Conservation (phyloP, 306 rosid genomes). For the Ochetophila trinervis region DNA sequence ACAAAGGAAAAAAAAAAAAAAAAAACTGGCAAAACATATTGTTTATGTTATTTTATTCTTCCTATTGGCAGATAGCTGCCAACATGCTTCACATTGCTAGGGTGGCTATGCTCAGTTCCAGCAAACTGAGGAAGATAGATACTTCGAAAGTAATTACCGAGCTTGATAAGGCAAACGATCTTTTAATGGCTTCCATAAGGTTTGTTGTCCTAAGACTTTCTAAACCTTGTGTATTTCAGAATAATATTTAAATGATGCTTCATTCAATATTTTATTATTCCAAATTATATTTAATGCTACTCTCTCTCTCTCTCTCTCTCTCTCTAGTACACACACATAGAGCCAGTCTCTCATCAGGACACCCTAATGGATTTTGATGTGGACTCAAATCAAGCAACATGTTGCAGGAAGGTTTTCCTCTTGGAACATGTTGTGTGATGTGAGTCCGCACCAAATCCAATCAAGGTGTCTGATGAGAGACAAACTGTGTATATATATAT, state of each 20-base stretch:
- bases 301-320: background rate
- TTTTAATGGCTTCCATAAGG: constrained; percentile 61
- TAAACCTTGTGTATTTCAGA: background rate
- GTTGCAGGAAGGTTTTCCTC: too few species aligned
- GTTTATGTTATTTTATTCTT: constrained; percentile 11
- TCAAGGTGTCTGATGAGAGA: too few species aligned
- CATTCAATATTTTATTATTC: background rate
- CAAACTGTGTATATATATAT: too few species aligned
- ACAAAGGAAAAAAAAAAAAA: too few species aligned
- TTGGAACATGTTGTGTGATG: too few species aligned
- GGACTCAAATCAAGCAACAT: too few species aligned
- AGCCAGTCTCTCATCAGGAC: too few species aligned
- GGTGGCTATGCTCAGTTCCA: constrained; percentile 51
- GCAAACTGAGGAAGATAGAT: constrained; percentile 37
- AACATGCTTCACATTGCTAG: constrained; percentile 76
- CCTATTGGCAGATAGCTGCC: constrained; percentile 58
- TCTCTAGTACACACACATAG: too few species aligned
- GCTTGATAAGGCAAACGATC: constrained; percentile 55
- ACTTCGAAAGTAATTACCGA: constrained; percentile 45
- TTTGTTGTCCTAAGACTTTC: constrained; percentile 22
- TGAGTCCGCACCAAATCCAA: too few species aligned
- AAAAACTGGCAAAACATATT: background rate
- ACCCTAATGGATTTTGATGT: too few species aligned
- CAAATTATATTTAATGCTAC: background rate
- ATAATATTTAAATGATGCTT: background rate